Evolutionary conservation across 768 basidiomycete species (phyloP).

Genomic region (Cystobasidium onofrii): DNA sequence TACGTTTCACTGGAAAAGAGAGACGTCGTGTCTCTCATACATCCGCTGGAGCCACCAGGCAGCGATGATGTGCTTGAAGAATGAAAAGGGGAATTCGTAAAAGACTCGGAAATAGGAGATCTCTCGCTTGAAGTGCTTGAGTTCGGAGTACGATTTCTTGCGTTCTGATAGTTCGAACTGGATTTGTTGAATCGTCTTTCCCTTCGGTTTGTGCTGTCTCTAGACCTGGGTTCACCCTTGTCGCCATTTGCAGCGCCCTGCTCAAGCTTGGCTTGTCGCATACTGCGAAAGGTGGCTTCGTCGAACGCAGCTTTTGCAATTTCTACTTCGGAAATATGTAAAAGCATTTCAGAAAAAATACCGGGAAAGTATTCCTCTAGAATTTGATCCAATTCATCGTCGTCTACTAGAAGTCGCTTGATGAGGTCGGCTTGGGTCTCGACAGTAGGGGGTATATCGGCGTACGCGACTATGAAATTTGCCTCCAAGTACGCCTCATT

Average conservation of each 20-base stretch:
- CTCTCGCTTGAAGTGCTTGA: background rate
- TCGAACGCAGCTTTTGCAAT: background rate
- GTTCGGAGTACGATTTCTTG: background rate
- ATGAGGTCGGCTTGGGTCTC: background rate
- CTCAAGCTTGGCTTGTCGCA: background rate
- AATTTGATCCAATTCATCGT: background rate
- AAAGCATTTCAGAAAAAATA: background rate
- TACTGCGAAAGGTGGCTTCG: background rate
- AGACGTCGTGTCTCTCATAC: too few relatives aligned
- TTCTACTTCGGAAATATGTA: background rate
- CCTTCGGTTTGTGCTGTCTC: background rate
- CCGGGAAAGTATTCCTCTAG: background rate
- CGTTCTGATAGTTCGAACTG: background rate
- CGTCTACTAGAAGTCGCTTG: background rate
- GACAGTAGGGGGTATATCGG: background rate
- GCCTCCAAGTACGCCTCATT: background rate
- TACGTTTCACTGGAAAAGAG: too few relatives aligned
- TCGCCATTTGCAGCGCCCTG: background rate
- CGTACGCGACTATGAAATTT: background rate
- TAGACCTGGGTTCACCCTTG: background rate
- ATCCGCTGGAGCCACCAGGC: too few relatives aligned
- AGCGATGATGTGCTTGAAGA: background rate
- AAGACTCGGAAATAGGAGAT: background rate
- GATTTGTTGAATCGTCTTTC: background rate
- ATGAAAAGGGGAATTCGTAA: background rate